These are phyloP conservation scores for Escallonia herrerae DNA, from an alignment of 129 eudicot genomes.

Conservation along the genomic window DNA sequence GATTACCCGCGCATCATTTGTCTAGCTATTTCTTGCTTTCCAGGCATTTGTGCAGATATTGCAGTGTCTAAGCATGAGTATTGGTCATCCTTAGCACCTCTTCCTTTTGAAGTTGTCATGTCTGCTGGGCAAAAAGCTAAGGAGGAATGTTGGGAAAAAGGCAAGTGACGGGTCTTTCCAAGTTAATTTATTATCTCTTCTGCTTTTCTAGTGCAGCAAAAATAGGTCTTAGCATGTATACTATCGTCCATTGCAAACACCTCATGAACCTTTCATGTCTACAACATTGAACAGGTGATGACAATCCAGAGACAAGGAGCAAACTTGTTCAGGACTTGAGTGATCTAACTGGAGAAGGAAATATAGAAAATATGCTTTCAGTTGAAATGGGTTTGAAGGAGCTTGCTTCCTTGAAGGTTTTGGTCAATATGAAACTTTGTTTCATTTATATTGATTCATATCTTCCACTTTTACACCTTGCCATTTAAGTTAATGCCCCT, in stretches of 20 bases:
- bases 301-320: slow-evolving; percentile 49
- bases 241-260: not conserved
- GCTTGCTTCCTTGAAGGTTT: slow-evolving; percentile 90
- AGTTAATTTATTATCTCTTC: slow-evolving; percentile 3
- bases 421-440: not conserved
- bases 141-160: slow-evolving; percentile 77
- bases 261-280: slow-evolving; percentile 3
- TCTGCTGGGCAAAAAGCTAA: slow-evolving; percentile 98
- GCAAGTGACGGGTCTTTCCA: slow-evolving; percentile 31
- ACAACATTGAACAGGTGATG: slow-evolving; percentile 42
- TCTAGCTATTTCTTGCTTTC: slow-evolving; percentile 4
- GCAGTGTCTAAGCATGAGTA: slow-evolving; percentile 79
- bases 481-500: not conserved
- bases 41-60: slow-evolving; percentile 91
- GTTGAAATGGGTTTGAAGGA: slow-evolving; percentile 97
- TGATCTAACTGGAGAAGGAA: slow-evolving; percentile 88
- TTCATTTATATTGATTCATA: not conserved
- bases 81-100: slow-evolving; percentile 98
- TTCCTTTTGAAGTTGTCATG: slow-evolving; percentile 88
- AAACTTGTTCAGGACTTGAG: slow-evolving; percentile 68
- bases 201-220: slow-evolving; percentile 2
- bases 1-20: not conserved
- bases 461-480: not conserved
- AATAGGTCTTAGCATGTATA: not conserved
- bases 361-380: slow-evolving; percentile 92